Base-by-base conservation (phyloP, 495 filamentous ascomycete species). In the Trichoderma reesei region DNA sequence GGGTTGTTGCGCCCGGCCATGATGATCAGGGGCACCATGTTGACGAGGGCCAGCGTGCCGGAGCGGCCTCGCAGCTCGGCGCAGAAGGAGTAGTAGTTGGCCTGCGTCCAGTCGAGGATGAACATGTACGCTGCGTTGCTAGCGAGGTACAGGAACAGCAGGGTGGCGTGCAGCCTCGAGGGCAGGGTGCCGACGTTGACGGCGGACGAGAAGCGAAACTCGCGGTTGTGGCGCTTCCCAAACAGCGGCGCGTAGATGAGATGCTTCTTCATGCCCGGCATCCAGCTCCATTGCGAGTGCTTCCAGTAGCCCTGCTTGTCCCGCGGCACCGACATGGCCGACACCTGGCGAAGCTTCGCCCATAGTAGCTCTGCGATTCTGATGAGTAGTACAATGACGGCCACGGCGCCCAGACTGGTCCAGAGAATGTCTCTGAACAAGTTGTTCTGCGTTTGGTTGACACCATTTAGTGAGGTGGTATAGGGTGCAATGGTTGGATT, bases 1-100 rank as follows among this genome's bases (percentile, higher is more conserved):
- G 90, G 90, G 72, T 96, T 98, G 78, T 98, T 98, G 68, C 93
- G 87, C 26, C 91, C 86, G 16, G 92, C 93, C 65, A 97, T 83
- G 63, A 98, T 78, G 67, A 98, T 83, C 26, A 96, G 81, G 6
- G 91, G 90, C n/a, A 96, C 82, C 87, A 98, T 88, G 74, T 96
- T 98, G 65, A 95, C 83, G 33, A 87, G 79, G 1, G 93, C 84
- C 66, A 98, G 80, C 46, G 86, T 86, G 54, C 94, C 94, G 26
- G 88, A 89, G 56, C 94, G 88, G 46, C 92, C 92, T 65, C 94
- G 87, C 36, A 97, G 73, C 66, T 80, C 78, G 62, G 77, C 79
- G 39, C 72, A 73, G n/a, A 88, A 75, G 6, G 79, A 74, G 64
- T 77, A 85, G 65, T 65, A 75, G 73, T 80, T 82, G 64, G 68